Percentiles rank a stretch among this genome's conserved stretches.
phyloP scores from a whole-genome alignment of 2,329 filamentous ascomycete genomes.

The Pseudogymnoascus sp. region DNA sequence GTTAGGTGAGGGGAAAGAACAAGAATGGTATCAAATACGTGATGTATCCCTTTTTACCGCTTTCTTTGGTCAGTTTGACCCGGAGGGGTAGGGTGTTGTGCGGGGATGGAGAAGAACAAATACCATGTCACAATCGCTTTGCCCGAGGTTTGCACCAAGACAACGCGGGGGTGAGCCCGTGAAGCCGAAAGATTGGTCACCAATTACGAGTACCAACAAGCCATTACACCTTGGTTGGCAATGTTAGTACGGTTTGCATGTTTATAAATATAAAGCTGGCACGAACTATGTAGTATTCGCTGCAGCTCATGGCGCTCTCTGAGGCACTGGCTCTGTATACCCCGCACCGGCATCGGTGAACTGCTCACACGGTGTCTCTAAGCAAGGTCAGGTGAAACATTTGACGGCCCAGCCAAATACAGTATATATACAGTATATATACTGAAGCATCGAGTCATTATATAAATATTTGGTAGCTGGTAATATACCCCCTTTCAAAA shows the following conservation, averaged over 20 bases:
- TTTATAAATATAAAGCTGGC: not conserved
- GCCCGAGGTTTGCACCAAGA: not conserved
- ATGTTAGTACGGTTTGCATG: not conserved
- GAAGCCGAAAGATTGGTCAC: not conserved
- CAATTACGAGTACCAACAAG: not conserved
- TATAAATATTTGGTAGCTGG: not conserved
- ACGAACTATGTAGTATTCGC: not conserved
- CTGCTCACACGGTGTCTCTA: not conserved
- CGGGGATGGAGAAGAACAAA: not conserved
- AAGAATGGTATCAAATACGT: not conserved
- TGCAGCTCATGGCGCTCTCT: not conserved
- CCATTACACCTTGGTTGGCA: not conserved
- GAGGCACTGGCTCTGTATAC: not conserved
- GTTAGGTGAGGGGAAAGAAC: not conserved
- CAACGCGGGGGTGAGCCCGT: not conserved
- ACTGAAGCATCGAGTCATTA: not conserved
- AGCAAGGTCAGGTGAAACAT: not conserved
- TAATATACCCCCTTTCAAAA: not conserved
- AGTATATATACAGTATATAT: constrained; percentile 7
- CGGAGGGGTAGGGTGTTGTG: not conserved
- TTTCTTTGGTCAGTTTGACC: not conserved
- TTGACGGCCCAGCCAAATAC: not conserved
- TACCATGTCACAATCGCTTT: not conserved
- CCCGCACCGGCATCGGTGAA: constrained; percentile 1
- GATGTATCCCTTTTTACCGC: not conserved